These are phyloP conservation scores for Aspergillus pseudoterreus DNA, from an alignment of 2,329 filamentous ascomycete genomes.

Conservation along the genomic window DNA sequence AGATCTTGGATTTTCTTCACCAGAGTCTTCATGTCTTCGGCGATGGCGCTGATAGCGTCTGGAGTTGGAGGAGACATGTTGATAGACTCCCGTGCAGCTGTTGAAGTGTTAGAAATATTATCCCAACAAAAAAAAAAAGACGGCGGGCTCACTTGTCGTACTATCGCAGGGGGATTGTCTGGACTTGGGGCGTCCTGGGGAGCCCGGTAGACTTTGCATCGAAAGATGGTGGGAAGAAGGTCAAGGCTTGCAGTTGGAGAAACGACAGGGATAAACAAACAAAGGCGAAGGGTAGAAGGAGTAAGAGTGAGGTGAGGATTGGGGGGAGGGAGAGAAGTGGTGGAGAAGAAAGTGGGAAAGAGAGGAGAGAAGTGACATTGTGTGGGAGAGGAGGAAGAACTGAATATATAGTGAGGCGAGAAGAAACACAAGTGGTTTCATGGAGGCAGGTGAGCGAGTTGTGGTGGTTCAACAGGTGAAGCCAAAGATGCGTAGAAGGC, in stretches of 20 bases:
- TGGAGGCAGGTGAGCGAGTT: neutral
- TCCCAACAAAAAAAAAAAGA: too few species aligned
- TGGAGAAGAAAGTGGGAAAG: neutral
- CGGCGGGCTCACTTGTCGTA: neutral
- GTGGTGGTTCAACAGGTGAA: neutral
- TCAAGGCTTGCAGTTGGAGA: neutral
- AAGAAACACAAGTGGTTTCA: constrained; percentile 1
- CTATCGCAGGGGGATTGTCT: neutral
- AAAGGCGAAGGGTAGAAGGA: neutral
- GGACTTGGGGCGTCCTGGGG: neutral
- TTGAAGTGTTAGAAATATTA: neutral
- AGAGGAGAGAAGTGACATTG: neutral
- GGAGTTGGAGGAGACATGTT: neutral
- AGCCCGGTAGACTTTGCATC: too few species aligned
- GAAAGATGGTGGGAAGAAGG: neutral
- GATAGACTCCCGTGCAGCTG: neutral
- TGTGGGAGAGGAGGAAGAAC: neutral
- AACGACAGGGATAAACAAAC: neutral
- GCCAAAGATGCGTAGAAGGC: neutral
- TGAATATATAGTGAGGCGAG: neutral
- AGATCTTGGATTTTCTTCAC: constrained; percentile 54
- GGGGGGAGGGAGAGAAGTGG: neutral
- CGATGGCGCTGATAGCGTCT: constrained; percentile 26
- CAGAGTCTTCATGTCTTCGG: constrained; percentile 33
- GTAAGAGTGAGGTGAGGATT: neutral